Conservation (phyloP, 345 rosid species). For the Geranium brycei region DNA sequence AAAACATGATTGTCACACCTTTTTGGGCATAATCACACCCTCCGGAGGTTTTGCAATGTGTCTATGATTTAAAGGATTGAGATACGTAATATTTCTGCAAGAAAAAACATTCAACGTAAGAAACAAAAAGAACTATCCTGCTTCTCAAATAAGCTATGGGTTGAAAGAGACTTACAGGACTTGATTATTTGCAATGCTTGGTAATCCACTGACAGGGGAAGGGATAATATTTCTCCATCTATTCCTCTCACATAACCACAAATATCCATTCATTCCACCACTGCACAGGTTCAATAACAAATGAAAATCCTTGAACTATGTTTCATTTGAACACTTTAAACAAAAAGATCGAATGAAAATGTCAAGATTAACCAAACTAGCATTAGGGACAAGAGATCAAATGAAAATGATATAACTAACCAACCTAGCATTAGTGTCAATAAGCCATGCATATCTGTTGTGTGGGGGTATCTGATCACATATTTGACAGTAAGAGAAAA, state of each 20-base stretch:
- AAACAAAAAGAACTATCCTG: conserved; percentile 6
- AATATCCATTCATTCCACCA: conserved; percentile 82
- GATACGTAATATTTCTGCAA: conserved; percentile 61
- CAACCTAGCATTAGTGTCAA: conserved; percentile 60
- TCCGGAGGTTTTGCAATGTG: conserved; percentile 69
- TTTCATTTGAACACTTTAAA: conserved; percentile 1
- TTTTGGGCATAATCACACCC: conserved; percentile 55
- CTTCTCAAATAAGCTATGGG: conserved; percentile 10
- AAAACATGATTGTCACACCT: conserved; percentile 31
- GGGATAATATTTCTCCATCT: conserved; percentile 19
- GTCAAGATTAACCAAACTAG: conserved; percentile 37
- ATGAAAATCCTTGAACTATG: conserved; percentile 10
- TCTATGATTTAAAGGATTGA: conserved; percentile 35
- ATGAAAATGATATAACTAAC: conserved; percentile 8
- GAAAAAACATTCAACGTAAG: not conserved
- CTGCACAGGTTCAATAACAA: conserved; percentile 31
- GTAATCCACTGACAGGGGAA: conserved; percentile 68
- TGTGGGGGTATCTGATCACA: conserved; percentile 16
- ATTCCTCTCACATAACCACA: conserved; percentile 65
- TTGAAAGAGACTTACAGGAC: conserved; percentile 42
- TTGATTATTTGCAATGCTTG: conserved; percentile 46
- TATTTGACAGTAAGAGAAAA: conserved; percentile 28
- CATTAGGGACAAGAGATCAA: conserved; percentile 29
- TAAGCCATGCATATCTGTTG: conserved; percentile 31
- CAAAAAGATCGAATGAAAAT: conserved; percentile 1